Evolutionary conservation across 768 basidiomycete genomes (phyloP), one percentile per base, ranked within the genome.

Genomic region (Kwoniella shandongensis): DNA sequence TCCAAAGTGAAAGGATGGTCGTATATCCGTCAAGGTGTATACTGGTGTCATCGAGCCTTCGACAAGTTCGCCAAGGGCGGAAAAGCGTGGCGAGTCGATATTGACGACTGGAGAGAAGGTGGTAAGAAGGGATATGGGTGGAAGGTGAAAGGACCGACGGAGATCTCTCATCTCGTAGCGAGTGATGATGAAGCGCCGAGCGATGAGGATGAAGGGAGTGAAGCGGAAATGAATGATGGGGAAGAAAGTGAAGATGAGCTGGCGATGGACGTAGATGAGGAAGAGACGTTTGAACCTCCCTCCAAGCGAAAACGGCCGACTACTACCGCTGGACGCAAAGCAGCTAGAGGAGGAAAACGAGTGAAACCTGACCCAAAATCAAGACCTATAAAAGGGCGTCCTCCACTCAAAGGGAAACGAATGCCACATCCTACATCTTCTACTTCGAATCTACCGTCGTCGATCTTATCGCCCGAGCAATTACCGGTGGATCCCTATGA

Each of bases 401-500:
- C 44, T 4, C 10, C 22, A 41, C 11, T 59, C 25, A 38, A 60
- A 27, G 51, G 65, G 4, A 65, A 69, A 51, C 54, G 63, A 52
- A 42, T 67, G 25, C 51, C 70, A 32, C 57, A 65, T 58, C 55
- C 64, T 22, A 61, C 62, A 58, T 57, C 62, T 3, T 62, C 63
- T 10, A 54, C 64, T 11, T 62, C 65, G 6, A 53, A 71, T 44
- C 44, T 66, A 25, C 69, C 72, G 49, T 79, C 65, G 76, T 57
- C 69, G 20, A 52, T 66, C 18, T 40, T 41, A 10, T 54, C 49
- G 66, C 18, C 62, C 82, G 70, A 79, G 79, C 23, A 82, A 82
- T 75, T 89, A 2, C 85, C 87, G 2, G 73, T 81, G 36, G 88
- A 93, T 67, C 85, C 90, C 2, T 94, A 88, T 84, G 75, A 91